Base-by-base conservation (phyloP, 2,329 filamentous ascomycete species). In the Aspergillus fischeri region DNA sequence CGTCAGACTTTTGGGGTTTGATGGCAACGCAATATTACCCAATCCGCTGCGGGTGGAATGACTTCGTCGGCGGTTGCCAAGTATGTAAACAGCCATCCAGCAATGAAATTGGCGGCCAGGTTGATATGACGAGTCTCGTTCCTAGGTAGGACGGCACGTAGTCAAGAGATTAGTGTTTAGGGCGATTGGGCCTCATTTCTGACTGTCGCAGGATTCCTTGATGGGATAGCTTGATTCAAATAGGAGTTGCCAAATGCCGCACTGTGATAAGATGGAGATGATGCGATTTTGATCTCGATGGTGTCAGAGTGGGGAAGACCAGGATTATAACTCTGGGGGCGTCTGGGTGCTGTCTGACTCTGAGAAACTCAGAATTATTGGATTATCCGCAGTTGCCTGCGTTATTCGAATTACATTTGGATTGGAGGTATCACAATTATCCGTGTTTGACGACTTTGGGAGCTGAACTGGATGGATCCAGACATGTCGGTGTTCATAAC, bases 261-360 rank as follows among this genome's bases (percentile, higher is more conserved):
- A 27, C 44, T 27, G 57, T 49, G 59, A 65, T 63, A 65, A 69
- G 68, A 67, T 66, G 44, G 21, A 59, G 58, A 71, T 72, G 70
- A 67, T 65, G 70, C 66, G 68, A 72, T 72, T 68, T 67, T 61
- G 64, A 67, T 66, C 64, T 61, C 50, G 61, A 70, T 71, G 64
- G 66, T 67, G 67, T 64, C 59, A 63, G 55, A 60, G 56, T 59
- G 61, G 57, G 53, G 57, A 60, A 41, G 21, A 25, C 27, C 20
- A n/a, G 32, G 32, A n/a, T 28, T 21, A 49, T 35, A n/a, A 32
- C 47, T 24, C 49, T 9, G 45, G 47, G 32, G 32, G 3, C 10
- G 17, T 49, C 21, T 32, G 28, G 44, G 29, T 50, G 14, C 24
- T 50, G 21, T 3, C 32, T 7, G 32, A 38, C 32, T 38, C 32